Evolutionary conservation across 1,284 basidiomycete species (phyloP), one percentile per base, ranked within the genome.

Genomic region (Cerioporus squamosus): DNA sequence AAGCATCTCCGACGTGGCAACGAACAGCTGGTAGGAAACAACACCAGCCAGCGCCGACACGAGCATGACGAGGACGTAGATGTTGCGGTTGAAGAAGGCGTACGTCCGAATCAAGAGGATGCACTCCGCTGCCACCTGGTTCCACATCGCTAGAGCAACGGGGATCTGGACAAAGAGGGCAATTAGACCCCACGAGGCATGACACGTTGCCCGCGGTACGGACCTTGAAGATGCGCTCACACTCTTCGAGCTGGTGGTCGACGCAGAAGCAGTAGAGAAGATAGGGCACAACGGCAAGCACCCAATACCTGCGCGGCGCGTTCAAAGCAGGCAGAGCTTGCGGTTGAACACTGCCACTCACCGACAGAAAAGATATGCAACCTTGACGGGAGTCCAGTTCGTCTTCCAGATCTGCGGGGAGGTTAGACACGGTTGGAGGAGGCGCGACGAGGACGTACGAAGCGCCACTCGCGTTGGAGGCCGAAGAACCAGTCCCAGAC

Each of bases 401-500:
- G 87, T 89, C 74, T 82, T 89, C 90, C 90, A 92, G 56, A 91
- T 82, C 90, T 91, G 59, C 36, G 6, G 22, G 49, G 58, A 55
- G 51, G 43, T 49, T 10, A 60, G 49, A 33, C 18, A 65, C 44
- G 61, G 59, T 45, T 42, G 20, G 3, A 43, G 17, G n/a, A 39
- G 15, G 33, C 10, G 31, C 17, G 10, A 14, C 1, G 12, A 38
- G 17, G 9, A 77, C 79, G 68, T 72, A 90, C 89, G 72, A 88
- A 91, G 68, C 81, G 81, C 76, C 83, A 90, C 74, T 92, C 90
- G 73, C 88, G 80, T 31, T 84, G 83, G 52, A 92, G 72, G 70
- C 86, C 87, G 67, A 88, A 84, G 68, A 89, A 77, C 90, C 90
- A 92, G 77, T 92, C 90, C 90, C 90, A 92, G 50, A 91, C 73